These are phyloP conservation scores for Phaeophleospora eucalypticola DNA, from an alignment of 2,329 filamentous ascomycete species.

Conservation along the genomic window DNA sequence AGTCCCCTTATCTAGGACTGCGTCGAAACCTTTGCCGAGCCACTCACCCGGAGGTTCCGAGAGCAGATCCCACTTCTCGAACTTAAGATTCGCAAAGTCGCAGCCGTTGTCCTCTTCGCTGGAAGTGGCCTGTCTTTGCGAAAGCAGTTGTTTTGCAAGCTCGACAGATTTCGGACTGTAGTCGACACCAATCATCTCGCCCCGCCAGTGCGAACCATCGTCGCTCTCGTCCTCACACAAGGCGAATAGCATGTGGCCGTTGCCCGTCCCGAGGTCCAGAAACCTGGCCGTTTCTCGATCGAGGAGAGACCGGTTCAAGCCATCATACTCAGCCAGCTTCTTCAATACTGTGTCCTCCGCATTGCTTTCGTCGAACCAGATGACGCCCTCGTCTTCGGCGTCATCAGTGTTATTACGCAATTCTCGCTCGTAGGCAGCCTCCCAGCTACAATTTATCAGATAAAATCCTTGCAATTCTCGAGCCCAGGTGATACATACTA, in stretches of 20 bases:
- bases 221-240: constrained; percentile 58
- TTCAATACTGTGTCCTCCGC: constrained; percentile 76
- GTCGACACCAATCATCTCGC: constrained; percentile 78
- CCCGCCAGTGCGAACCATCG: constrained; percentile 51
- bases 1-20: constrained; percentile 95
- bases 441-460: constrained; percentile 36
- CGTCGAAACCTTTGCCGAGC: constrained; percentile 69
- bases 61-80: constrained; percentile 53
- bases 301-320: constrained; percentile 37
- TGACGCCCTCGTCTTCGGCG: constrained; percentile 75
- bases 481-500: constrained; percentile 73
- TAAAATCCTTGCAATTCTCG: no score
- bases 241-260: constrained; percentile 86
- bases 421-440: constrained; percentile 67
- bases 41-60: constrained; percentile 44
- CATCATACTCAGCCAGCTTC: constrained; percentile 55
- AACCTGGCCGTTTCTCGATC: constrained; percentile 53
- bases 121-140: constrained; percentile 12
- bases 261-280: constrained; percentile 88
- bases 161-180: constrained; percentile 73
- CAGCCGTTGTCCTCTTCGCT: constrained; percentile 11
- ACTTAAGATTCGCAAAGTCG: constrained; percentile 37
- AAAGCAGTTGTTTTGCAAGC: constrained; percentile 62
- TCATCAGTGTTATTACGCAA: constrained; percentile 67
- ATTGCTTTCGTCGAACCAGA: constrained; percentile 94